Conservation (phyloP, 768 basidiomycete species). For the Tylopilus rubrobrunneus region DNA sequence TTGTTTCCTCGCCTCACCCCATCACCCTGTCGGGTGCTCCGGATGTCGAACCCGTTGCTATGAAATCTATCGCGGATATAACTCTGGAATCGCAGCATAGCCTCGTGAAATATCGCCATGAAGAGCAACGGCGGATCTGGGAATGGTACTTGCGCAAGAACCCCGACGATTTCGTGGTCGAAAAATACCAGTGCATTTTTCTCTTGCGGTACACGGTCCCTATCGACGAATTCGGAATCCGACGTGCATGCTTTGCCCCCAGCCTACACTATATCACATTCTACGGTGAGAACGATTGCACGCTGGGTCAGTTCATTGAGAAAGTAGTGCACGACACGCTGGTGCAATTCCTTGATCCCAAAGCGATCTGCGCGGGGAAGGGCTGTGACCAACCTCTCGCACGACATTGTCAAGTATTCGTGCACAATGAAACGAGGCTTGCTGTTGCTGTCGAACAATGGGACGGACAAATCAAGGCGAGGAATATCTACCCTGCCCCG, state of each 20-base stretch:
- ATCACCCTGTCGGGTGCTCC: constrained; percentile 26
- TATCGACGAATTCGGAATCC: constrained; percentile 58
- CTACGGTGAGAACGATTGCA: constrained; percentile 90
- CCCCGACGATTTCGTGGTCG: constrained; percentile 80
- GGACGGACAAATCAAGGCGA: constrained; percentile 71
- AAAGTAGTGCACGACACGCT: constrained; percentile 66
- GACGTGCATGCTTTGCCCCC: constrained; percentile 78
- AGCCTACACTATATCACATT: constrained; percentile 71
- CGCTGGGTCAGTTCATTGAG: constrained; percentile 92
- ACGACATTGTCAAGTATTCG: constrained; percentile 85
- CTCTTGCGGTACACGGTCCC: constrained; percentile 80
- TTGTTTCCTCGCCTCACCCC: constrained; percentile 31
- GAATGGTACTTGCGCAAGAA: constrained; percentile 93
- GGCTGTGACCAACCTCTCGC: constrained; percentile 78
- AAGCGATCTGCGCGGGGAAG: constrained; percentile 77
- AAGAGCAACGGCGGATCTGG: constrained; percentile 88
- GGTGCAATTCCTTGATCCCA: constrained; percentile 66
- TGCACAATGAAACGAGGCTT: constrained; percentile 82
- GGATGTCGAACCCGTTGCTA: constrained; percentile 37
- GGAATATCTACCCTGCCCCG: constrained; percentile 52
- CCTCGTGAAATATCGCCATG: constrained; percentile 73
- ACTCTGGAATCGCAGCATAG: constrained; percentile 67
- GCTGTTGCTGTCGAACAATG: constrained; percentile 87
- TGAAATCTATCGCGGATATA: constrained; percentile 70
- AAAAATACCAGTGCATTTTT: constrained; percentile 88